These are phyloP conservation scores for Salisapilia sapeloensis DNA, from an alignment of 352 stramenopile species.

Conservation along the genomic window DNA sequence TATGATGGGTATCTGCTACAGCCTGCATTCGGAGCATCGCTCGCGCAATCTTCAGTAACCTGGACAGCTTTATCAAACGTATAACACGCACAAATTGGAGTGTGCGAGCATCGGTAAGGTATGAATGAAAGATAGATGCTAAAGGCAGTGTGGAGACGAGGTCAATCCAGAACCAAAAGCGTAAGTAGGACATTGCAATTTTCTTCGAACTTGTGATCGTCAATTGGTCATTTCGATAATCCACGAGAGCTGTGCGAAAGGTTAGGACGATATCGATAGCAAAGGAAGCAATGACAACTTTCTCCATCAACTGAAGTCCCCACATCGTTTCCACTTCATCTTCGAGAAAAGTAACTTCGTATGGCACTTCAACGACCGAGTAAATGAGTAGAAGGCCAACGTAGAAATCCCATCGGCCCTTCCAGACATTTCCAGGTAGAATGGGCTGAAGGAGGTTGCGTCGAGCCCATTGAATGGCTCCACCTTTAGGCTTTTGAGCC, in stretches of 20 bases:
- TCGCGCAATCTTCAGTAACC: conserved; percentile 76
- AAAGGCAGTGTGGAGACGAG: conserved; percentile 44
- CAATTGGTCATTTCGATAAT: conserved; percentile 14
- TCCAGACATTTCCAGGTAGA: conserved; percentile 21
- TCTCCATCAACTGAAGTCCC: conserved; percentile 14
- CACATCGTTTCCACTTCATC: conserved; percentile 4
- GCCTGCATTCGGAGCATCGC: conserved; percentile 30
- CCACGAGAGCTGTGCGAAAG: conserved; percentile 23
- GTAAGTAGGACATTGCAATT: conserved; percentile 31
- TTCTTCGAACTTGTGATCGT: conserved; percentile 5
- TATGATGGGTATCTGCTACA: conserved; percentile 35
- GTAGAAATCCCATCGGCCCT: conserved; percentile 32
- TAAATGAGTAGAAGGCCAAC: conserved; percentile 25
- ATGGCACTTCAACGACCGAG: conserved; percentile 35
- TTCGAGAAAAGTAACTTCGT: conserved; percentile 36
- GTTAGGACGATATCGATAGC: conserved; percentile 36
- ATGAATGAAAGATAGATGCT: conserved; percentile 10
- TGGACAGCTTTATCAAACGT: conserved; percentile 68
- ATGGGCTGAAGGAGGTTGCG: conserved; percentile 16
- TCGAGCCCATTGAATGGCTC: conserved; percentile 7
- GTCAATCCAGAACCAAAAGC: conserved; percentile 57
- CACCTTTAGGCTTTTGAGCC: conserved; percentile 10
- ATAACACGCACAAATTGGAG: conserved; percentile 48
- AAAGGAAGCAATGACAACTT: conserved; percentile 25
- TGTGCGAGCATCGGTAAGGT: conserved; percentile 6